Percentiles rank a stretch among this genome's conserved stretches.
Conservation (phyloP, 345 rosid genomes). For the Boechera retrofracta region DNA sequence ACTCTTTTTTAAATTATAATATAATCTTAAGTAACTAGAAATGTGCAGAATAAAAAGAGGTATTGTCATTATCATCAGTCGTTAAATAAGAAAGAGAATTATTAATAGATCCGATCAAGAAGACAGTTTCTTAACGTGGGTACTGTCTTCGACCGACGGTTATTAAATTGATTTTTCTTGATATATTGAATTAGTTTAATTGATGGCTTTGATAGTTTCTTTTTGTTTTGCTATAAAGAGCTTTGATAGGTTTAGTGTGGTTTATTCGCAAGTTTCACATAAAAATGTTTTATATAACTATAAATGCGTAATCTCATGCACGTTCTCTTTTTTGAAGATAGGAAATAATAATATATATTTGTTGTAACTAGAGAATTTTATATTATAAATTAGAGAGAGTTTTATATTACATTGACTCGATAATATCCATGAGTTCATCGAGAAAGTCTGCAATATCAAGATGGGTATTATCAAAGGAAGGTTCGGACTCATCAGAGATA, state of each 20-base stretch:
- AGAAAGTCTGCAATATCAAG: too few relatives aligned
- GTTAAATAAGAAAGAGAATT: neutral
- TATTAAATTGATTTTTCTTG: neutral
- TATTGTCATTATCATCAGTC: neutral
- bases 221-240: neutral
- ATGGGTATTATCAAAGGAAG: too few relatives aligned
- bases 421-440: too few relatives aligned
- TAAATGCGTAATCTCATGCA: slow-evolving; percentile 35
- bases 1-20: neutral
- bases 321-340: slow-evolving; percentile 26
- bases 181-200: neutral
- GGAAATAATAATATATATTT: neutral
- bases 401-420: too few relatives aligned
- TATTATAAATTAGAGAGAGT: too few relatives aligned
- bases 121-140: slow-evolving; percentile 28
- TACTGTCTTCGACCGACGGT: slow-evolving; percentile 24
- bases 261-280: slow-evolving; percentile 19
- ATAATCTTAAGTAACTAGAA: neutral
- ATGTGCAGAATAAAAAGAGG: neutral
- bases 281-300: neutral
- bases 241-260: neutral
- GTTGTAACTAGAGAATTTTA: too few relatives aligned
- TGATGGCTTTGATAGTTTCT: neutral
- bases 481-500: too few relatives aligned
- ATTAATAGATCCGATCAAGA: slow-evolving; percentile 33